phyloP scores from a whole-genome alignment of 176 grass and related monocot genomes.

The Miscanthus lutarioriparius region DNA sequence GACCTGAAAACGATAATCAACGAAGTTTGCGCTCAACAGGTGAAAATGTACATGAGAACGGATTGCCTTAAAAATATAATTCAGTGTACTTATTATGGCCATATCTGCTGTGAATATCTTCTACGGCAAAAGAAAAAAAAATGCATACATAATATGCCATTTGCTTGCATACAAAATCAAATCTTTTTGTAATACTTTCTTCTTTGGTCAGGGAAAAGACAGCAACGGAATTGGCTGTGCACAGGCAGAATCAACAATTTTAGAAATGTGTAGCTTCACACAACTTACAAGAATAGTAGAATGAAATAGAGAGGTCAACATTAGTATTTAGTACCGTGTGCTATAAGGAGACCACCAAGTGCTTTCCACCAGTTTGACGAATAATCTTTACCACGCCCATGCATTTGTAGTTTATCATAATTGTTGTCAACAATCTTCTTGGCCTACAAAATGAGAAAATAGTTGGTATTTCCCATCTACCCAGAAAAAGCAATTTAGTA shows the following conservation, averaged over 20 bases:
- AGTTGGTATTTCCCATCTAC: slow-evolving; percentile 12
- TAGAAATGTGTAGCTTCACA: neutral
- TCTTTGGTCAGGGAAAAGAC: neutral
- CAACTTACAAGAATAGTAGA: neutral
- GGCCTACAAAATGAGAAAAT: slow-evolving; percentile 51
- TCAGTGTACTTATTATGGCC: neutral
- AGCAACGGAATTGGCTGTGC: neutral
- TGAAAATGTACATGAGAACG: neutral
- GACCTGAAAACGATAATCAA: neutral
- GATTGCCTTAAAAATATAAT: neutral
- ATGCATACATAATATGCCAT: neutral
- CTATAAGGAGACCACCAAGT: slow-evolving; percentile 75
- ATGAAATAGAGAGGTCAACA: slow-evolving; percentile 1
- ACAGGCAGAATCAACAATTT: neutral
- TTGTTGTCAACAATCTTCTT: slow-evolving; percentile 78
- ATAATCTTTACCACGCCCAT: slow-evolving; percentile 84
- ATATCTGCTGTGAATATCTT: neutral
- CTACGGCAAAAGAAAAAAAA: neutral
- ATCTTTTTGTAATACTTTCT: neutral
- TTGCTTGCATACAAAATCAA: neutral
- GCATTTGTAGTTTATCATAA: slow-evolving; percentile 80
- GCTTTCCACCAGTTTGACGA: slow-evolving; percentile 94
- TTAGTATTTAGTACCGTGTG: slow-evolving; percentile 70
- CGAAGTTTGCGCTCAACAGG: neutral
- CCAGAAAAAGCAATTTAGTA: neutral